Conservation (phyloP, 2,329 filamentous ascomycete genomes). For the Trichoderma simmonsii region DNA sequence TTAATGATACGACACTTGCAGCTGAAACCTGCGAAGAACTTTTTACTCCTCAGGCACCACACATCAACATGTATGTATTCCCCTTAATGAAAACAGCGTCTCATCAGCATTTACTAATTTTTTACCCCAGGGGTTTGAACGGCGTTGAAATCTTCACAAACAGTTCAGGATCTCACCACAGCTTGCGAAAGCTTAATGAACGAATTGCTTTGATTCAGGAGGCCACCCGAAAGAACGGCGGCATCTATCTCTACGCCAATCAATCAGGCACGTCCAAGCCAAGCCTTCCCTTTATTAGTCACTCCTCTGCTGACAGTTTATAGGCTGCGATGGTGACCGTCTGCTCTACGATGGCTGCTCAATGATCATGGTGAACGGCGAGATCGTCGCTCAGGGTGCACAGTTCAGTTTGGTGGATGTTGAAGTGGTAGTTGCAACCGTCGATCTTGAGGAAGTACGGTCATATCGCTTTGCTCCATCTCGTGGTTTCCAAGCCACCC, state of each 20-base stretch:
- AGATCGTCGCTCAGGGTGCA: conserved; percentile 59
- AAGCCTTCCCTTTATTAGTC: not conserved
- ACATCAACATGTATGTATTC: conserved; percentile 4
- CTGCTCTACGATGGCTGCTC: conserved; percentile 49
- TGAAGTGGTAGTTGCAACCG: conserved; percentile 62
- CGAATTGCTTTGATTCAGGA: conserved; percentile 63
- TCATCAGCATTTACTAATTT: not conserved
- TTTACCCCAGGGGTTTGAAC: not conserved
- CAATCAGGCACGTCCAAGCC: not conserved
- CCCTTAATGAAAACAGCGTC: no score
- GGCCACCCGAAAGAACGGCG: conserved; percentile 60
- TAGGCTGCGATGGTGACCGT: not conserved
- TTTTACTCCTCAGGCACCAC: conserved; percentile 9
- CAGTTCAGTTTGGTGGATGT: conserved; percentile 65
- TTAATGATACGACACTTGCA: conserved; percentile 38
- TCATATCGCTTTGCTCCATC: conserved; percentile 2
- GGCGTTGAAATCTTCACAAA: conserved; percentile 21
- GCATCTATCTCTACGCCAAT: conserved; percentile 50
- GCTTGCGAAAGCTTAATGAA: conserved; percentile 63
- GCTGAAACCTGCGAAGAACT: conserved; percentile 37
- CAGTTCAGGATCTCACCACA: conserved; percentile 36
- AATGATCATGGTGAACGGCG: conserved; percentile 46
- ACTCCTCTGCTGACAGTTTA: not conserved
- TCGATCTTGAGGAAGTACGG: conserved; percentile 70
- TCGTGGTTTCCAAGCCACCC: conserved; percentile 20